A percentile compares a stretch with the other conserved stretches of the same genome.
Evolutionary conservation across 805 yeast species (phyloP).

Genomic region (Starmerella floris): DNA sequence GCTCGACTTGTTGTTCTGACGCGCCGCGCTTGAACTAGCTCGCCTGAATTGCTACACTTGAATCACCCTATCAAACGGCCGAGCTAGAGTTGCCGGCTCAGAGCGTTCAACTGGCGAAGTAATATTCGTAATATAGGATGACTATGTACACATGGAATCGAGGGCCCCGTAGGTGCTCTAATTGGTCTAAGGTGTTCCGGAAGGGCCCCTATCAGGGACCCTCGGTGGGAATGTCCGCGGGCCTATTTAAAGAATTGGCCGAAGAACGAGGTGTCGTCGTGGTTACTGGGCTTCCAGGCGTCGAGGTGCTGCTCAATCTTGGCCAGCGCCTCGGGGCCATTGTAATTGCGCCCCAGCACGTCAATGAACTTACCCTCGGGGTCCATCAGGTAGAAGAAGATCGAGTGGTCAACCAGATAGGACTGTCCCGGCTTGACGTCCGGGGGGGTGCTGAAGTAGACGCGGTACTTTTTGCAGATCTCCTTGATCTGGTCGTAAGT

Average conservation of each 20-base stretch:
- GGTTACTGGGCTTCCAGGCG: slow-evolving; percentile 47
- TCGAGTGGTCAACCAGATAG: slow-evolving; percentile 91
- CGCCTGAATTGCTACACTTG: too few relatives aligned
- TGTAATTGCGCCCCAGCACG: slow-evolving; percentile 84
- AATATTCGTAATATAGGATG: too few relatives aligned
- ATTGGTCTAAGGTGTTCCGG: too few relatives aligned
- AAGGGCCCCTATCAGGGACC: too few relatives aligned
- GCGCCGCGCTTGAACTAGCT: too few relatives aligned
- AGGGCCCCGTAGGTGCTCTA: too few relatives aligned
- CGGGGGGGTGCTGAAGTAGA: slow-evolving; percentile 94
- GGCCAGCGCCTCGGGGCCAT: slow-evolving; percentile 60
- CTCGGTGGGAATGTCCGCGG: too few relatives aligned
- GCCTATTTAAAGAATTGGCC: slow-evolving; percentile 10
- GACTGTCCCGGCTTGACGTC: slow-evolving; percentile 91
- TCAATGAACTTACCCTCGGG: slow-evolving; percentile 95
- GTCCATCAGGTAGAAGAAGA: slow-evolving; percentile 94
- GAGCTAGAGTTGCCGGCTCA: too few relatives aligned
- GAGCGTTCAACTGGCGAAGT: too few relatives aligned
- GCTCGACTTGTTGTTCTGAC: too few relatives aligned
- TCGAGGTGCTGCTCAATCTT: slow-evolving; percentile 65
- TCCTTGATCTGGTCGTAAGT: slow-evolving; percentile 70
- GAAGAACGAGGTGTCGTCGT: slow-evolving; percentile 15
- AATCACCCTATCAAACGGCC: too few relatives aligned
- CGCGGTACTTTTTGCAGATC: slow-evolving; percentile 80
- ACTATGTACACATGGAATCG: too few relatives aligned